Evolutionary conservation across 148 eudicot genomes (phyloP).

Genomic region (Simmondsia chinensis): DNA sequence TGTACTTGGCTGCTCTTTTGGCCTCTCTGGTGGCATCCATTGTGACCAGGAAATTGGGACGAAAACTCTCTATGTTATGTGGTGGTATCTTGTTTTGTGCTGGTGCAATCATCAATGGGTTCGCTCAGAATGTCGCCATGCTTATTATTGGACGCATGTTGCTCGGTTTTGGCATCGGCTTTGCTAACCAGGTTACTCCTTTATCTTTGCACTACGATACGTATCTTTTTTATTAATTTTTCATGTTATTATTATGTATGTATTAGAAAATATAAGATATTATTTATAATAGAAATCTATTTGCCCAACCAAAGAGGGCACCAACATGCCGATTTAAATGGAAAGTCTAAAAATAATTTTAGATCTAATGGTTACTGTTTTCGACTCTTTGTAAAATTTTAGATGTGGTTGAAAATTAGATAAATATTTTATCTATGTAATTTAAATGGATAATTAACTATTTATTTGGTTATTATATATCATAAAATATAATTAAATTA

Average conservation of each 20-base stretch:
- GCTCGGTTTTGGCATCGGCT: constrained; percentile 72
- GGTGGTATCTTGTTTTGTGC: constrained; percentile 58
- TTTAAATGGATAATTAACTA: too few relatives aligned
- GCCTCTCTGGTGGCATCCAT: constrained; percentile 67
- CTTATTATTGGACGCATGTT: constrained; percentile 69
- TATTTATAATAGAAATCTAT: too few relatives aligned
- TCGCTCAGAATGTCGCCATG: constrained; percentile 51
- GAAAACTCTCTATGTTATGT: constrained; percentile 61
- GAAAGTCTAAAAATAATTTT: too few relatives aligned
- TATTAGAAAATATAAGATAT: too few relatives aligned
- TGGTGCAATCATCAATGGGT: constrained; percentile 57
- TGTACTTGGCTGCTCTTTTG: constrained; percentile 61
- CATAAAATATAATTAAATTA: too few relatives aligned
- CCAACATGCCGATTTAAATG: too few relatives aligned
- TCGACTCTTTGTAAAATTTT: too few relatives aligned
- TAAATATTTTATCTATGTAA: too few relatives aligned
- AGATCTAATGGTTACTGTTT: too few relatives aligned
- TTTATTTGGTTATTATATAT: too few relatives aligned
- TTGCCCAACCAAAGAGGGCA: too few relatives aligned
- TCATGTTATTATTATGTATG: not conserved
- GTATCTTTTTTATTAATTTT: not conserved
- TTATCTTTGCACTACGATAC: not conserved
- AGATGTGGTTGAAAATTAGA: too few relatives aligned
- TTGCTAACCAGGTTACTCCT: constrained; percentile 60
- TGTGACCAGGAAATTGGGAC: constrained; percentile 52